Evolutionary conservation across 106 monocot genomes (phyloP).

Genomic region (Phalaenopsis equestris): DNA sequence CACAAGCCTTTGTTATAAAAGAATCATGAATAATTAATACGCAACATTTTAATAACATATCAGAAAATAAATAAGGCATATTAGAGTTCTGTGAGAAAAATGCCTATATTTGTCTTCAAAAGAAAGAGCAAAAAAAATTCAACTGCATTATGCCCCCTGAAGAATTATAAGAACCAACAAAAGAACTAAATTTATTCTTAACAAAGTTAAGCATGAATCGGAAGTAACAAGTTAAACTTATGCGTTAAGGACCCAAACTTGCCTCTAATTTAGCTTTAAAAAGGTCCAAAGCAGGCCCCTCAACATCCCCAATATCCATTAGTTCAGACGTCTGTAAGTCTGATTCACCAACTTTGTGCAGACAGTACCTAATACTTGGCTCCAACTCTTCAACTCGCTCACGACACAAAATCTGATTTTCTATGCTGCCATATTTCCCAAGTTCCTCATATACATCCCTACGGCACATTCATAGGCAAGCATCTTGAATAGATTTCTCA

Average conservation of each 20-base stretch:
- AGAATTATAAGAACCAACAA: neutral
- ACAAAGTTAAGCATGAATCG: neutral
- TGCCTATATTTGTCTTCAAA: neutral
- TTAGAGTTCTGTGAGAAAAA: neutral
- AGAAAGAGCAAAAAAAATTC: neutral
- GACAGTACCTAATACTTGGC: conserved; percentile 92
- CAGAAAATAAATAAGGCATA: neutral
- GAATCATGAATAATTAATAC: neutral
- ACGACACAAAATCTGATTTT: conserved; percentile 93
- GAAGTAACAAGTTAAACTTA: neutral
- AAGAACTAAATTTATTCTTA: neutral
- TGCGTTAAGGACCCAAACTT: conserved; percentile 7
- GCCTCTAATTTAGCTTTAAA: conserved; percentile 96
- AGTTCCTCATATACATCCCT: conserved; percentile 97
- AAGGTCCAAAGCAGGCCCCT: conserved; percentile 92
- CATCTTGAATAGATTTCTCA: neutral
- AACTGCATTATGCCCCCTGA: neutral
- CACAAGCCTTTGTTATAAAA: neutral
- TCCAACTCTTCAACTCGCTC: conserved; percentile 97
- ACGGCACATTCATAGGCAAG: neutral
- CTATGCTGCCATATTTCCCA: conserved; percentile 84
- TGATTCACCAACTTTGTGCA: conserved; percentile 86
- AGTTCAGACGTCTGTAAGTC: conserved; percentile 76
- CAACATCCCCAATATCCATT: conserved; percentile 75
- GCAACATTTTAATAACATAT: neutral